Percentiles rank a stretch among this genome's conserved stretches.
Conservation (phyloP, 352 stramenopile species). For the Pilasporangium apinafurcum region DNA sequence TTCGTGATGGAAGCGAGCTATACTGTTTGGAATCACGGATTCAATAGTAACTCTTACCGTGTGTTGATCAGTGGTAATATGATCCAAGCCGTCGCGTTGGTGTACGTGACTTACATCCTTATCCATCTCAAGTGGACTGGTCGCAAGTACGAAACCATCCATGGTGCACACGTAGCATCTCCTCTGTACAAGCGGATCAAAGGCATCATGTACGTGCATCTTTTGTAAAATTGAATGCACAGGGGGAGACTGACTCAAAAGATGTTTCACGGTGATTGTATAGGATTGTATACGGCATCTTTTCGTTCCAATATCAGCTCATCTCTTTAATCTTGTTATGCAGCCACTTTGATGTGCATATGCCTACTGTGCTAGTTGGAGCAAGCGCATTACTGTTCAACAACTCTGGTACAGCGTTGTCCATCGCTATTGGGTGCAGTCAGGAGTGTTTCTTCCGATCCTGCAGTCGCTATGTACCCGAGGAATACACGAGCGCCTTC, state of each 20-base stretch:
- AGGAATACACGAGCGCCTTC: constrained; percentile 38
- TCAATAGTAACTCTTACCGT: constrained; percentile 23
- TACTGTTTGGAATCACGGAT: constrained; percentile 29
- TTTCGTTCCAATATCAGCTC: constrained; percentile 42
- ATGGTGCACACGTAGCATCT: constrained; percentile 32
- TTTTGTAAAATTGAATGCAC: neutral
- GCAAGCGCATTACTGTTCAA: constrained; percentile 34
- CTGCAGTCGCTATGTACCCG: constrained; percentile 28
- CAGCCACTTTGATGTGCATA: constrained; percentile 18
- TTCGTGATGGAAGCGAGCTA: constrained; percentile 23
- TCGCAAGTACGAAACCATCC: constrained; percentile 43
- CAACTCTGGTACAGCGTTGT: constrained; percentile 32
- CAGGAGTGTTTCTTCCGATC: constrained; percentile 36
- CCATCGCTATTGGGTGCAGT: constrained; percentile 37
- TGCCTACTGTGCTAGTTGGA: constrained; percentile 25
- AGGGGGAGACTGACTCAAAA: neutral
- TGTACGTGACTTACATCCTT: constrained; percentile 33
- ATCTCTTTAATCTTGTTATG: constrained; percentile 34
- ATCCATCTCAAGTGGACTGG: constrained; percentile 32
- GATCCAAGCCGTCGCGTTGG: constrained; percentile 25
- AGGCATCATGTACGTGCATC: constrained; percentile 40
- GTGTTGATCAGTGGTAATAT: constrained; percentile 41
- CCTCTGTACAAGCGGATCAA: constrained; percentile 55
- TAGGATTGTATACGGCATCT: constrained; percentile 36
- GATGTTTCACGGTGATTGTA: neutral